Evolutionary conservation across 139 green algal species (phyloP).

Genomic region (Desmodesmus armatus): DNA sequence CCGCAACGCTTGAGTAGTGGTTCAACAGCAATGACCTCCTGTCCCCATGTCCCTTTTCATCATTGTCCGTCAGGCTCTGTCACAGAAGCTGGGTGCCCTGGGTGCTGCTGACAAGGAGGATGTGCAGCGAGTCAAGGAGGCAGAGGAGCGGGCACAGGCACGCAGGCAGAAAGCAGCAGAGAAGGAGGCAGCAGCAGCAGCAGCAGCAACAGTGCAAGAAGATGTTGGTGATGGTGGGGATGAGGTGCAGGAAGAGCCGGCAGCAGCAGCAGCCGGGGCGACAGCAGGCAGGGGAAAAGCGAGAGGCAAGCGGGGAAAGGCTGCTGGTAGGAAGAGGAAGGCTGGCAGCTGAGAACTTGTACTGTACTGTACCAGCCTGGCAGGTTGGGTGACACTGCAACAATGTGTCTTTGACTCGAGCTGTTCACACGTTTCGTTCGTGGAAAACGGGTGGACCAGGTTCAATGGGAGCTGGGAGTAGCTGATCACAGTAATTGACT

Average conservation of each 20-base stretch:
- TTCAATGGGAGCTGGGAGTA: no score
- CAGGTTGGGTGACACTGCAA: no score
- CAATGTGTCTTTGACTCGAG: no score
- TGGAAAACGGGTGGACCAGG: no score
- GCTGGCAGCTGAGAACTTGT: no score
- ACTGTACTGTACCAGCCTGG: no score
- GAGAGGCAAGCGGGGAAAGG: neutral
- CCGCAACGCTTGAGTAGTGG: neutral
- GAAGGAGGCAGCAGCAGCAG: constrained; percentile 23
- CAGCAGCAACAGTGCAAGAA: neutral
- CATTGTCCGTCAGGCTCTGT: neutral
- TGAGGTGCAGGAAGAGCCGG: no score
- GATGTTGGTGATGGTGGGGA: neutral
- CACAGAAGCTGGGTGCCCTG: neutral
- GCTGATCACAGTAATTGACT: no score
- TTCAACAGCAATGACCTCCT: neutral
- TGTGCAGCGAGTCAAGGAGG: neutral
- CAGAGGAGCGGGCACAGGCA: neutral
- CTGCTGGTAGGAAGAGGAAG: neutral
- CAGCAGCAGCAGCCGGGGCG: neutral
- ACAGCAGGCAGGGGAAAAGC: neutral
- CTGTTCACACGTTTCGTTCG: no score
- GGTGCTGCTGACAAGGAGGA: constrained; percentile 9
- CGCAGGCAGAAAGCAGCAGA: constrained; percentile 5
- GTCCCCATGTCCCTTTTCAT: no score